Base-by-base conservation (phyloP, 2,329 filamentous ascomycete species). In the Gyromitra esculenta region DNA sequence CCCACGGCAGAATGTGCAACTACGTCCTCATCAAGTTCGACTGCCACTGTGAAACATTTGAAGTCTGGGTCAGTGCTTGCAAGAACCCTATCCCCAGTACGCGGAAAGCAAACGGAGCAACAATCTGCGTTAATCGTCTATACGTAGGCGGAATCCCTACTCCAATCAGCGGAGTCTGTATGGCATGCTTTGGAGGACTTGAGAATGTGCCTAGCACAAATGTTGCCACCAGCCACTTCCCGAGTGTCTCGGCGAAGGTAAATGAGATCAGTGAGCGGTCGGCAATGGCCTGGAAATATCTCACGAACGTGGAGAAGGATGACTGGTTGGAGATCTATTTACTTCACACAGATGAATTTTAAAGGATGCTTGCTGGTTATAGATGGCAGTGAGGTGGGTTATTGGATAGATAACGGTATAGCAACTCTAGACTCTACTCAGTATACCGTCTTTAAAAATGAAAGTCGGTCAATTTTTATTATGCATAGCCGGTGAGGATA, bases 171-270 rank as follows among this genome's bases (percentile, higher is more conserved):
- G 31, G 1, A 48, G 15, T 64, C 13, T 48, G 43, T n/a, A 50
- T 48, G 60, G 13, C 15, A 35, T 64, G 43, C 43, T 64, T 64
- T 31, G 31, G 45, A 7, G 2, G 1, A 35, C n/a, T 64, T 8
- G 1, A 8, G 8, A 60, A n/a, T 2, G 21, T 43, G 11, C 60
- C 45, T 7, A n/a, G 13, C 8, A 1, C 18, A 0, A 15, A 18
- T 64, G 43, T 64, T 48, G 43, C 60, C 13, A 21, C 21, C 41
- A 64, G 43, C 43, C 60, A 64, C 25, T 64, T 48, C 6, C 60
- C 60, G 3, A 45, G n/a, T 11, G 21, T 37, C 21, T 5, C 1
- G 8, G 13, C 5, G 25, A 64, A 64, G 25, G 41, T 64, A 9
- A 35, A 37, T 5, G 41, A 37, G 21, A 31, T 50, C 6, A 41